Evolutionary conservation across 2,329 filamentous ascomycete species (phyloP).

Genomic region (Pseudogymnoascus sp.): DNA sequence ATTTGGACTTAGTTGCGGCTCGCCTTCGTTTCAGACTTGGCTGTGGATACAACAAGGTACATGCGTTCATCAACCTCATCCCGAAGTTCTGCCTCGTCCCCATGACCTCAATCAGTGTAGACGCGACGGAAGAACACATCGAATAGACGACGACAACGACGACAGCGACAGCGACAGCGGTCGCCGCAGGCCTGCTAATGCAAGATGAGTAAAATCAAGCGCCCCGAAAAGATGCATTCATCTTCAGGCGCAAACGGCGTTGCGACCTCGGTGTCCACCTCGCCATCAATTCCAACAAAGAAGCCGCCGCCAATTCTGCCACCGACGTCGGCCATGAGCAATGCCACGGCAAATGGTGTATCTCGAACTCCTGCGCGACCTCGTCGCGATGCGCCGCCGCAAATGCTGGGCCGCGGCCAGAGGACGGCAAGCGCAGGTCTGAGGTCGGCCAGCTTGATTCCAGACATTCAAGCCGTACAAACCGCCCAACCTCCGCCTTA

Average conservation of each 20-base stretch:
- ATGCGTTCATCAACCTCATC: constrained; percentile 8
- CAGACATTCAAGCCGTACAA: constrained; percentile 35
- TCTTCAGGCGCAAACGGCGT: constrained; percentile 7
- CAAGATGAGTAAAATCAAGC: constrained; percentile 10
- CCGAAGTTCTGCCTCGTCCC: constrained; percentile 7
- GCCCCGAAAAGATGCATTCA: constrained; percentile 9
- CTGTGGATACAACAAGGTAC: constrained; percentile 7
- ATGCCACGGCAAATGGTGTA: constrained; percentile 29
- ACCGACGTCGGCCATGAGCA: constrained; percentile 41
- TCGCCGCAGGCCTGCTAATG: constrained; percentile 5
- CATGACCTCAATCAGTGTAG: constrained; percentile 5
- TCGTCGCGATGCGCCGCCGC: constrained; percentile 48
- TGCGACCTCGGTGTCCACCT: constrained; percentile 26
- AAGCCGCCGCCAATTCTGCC: constrained; percentile 48
- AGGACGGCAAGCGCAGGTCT: constrained; percentile 43
- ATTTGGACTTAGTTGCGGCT: background rate
- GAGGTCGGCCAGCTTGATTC: constrained; percentile 41
- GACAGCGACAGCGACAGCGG: constrained; percentile 1
- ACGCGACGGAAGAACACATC: constrained; percentile 3
- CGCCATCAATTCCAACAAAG: constrained; percentile 47
- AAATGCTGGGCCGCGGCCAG: constrained; percentile 40
- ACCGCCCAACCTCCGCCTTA: constrained; percentile 45
- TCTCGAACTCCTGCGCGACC: constrained; percentile 49
- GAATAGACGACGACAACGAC: constrained; percentile 3
- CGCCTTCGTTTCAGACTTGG: constrained; percentile 5